A percentile compares a stretch with the other conserved stretches of the same genome.
phyloP scores from a whole-genome alignment of 179 eudicot species.

The Silene noctiflora region DNA sequence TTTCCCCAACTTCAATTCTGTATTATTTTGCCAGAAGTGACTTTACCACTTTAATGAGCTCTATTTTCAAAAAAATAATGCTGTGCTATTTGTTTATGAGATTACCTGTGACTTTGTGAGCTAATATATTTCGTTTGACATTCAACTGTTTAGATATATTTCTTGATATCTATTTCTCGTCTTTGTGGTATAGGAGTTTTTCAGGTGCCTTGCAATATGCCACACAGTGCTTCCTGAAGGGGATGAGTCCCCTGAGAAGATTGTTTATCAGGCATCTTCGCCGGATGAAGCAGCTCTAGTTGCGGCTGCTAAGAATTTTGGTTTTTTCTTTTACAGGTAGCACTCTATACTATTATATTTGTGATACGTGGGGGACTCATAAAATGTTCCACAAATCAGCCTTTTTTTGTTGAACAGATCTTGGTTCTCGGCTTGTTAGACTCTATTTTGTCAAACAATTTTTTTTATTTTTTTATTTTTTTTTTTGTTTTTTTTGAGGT shows the following conservation, averaged over 20 bases:
- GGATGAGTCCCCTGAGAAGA: conserved; percentile 85
- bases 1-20: no score
- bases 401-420: neutral
- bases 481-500: neutral
- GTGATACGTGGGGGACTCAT: neutral
- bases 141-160: neutral
- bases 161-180: conserved; percentile 1
- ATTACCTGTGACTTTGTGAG: neutral
- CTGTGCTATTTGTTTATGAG: neutral
- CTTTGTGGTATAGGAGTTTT: conserved; percentile 72
- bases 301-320: conserved; percentile 92
- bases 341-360: neutral
- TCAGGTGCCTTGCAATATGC: conserved; percentile 96
- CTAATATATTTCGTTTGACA: neutral
- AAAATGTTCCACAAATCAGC: neutral
- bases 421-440: neutral
- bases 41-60: no score
- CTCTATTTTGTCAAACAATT: neutral
- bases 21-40: neutral
- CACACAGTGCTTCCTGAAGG: conserved; percentile 99
- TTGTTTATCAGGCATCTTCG: conserved; percentile 92
- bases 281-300: conserved; percentile 99
- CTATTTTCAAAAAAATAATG: neutral
- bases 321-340: conserved; percentile 96
- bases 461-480: neutral